Conservation (phyloP, 257 asterid species). For the Solanum dulcamara region DNA sequence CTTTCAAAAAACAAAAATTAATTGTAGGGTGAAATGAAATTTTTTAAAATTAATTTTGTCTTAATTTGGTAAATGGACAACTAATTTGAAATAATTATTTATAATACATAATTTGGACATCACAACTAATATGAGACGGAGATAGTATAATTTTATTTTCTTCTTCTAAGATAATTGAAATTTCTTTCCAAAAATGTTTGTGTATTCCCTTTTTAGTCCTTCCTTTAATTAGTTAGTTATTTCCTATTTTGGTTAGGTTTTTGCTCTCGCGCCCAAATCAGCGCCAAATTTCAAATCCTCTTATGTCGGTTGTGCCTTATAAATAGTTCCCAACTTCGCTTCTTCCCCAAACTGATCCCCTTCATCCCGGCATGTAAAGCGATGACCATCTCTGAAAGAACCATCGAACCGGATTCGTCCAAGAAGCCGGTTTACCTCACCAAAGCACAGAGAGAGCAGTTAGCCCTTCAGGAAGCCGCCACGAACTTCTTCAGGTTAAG, state of each 20-base stretch:
- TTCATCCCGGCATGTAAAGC: neutral
- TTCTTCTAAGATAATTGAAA: neutral
- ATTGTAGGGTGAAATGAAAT: neutral
- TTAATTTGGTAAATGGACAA: neutral
- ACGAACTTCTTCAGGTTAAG: slow-evolving; percentile 5
- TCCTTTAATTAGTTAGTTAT: neutral
- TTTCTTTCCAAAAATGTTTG: neutral
- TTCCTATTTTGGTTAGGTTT: neutral
- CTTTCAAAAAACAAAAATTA: neutral
- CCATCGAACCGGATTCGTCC: slow-evolving; percentile 10
- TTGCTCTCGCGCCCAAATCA: neutral
- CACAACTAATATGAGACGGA: neutral
- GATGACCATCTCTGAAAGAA: neutral
- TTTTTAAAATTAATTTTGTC: neutral
- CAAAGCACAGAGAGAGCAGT: slow-evolving; percentile 3
- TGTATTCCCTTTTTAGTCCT: neutral
- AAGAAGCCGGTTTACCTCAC: slow-evolving; percentile 63
- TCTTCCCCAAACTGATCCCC: neutral
- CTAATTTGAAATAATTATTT: neutral
- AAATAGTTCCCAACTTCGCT: neutral
- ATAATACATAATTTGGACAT: neutral
- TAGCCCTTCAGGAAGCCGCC: slow-evolving; percentile 49
- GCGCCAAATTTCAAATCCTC: neutral
- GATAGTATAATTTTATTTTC: neutral
- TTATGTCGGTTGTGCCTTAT: neutral